Base-by-base conservation (phyloP, 805 yeast genomes). In the Starmera dryadoides region DNA sequence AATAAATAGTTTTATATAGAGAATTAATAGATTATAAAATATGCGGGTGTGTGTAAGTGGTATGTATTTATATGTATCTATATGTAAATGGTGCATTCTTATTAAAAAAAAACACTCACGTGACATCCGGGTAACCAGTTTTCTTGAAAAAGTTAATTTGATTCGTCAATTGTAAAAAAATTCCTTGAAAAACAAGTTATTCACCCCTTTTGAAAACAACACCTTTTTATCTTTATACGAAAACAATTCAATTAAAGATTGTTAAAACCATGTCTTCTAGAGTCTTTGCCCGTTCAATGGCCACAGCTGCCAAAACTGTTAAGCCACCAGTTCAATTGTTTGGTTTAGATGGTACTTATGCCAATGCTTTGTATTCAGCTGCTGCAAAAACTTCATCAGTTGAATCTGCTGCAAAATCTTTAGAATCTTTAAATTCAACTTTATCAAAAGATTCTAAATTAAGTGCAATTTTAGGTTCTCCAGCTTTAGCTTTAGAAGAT, bases 271-370 rank as follows among this genome's bases (percentile, higher is more conserved):
- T 77, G 81, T 74, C 77, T 56, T 69, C 81, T 53, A 82, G 82
- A 69, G 69, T 73, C 55, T 78, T 79, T 60, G 58, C 71, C 60
- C 82, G 89, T 70, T 68, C 81, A 42, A 63, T 83, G 71, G 91
- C 94, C 58, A 66, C 89, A 43, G 82, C 86, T 52, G 64, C 80
- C 56, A 67, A 71, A 57, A 43, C 75, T 42, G 76, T 75, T 57
- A 81, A 79, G 66, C 88, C 94, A 39, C 97, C 98, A 41, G 85
- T 91, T 48, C 96, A 88, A 75, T 75, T 91, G 62, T 91, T 77
- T 58, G 98, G 98, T 48, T 69, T 91, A 52, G 97, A 89, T 53
- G 98, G 98, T 60, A 88, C 98, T 49, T 91, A 91, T 66, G 98
- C 98, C 53, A 76, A 87, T 42, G 96, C 98, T 36, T 76, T 93